phyloP scores from a whole-genome alignment of 2,329 filamentous ascomycete genomes.

The Aphanoascus verrucosus region DNA sequence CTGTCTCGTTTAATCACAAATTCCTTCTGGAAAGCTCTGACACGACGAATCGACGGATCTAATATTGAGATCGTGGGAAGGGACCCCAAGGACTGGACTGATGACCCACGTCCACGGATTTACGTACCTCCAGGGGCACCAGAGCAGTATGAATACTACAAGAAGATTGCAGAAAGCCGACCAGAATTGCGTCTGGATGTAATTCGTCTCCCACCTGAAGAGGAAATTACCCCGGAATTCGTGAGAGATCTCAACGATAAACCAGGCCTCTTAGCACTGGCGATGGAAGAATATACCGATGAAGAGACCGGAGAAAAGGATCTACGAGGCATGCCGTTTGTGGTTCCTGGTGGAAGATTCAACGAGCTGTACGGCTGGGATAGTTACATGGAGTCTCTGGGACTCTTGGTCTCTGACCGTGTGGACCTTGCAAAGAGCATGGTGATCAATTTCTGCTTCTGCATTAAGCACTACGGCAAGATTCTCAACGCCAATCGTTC shows the following conservation, averaged over 20 bases:
- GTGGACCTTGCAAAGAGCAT: slow-evolving; percentile 84
- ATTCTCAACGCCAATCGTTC: slow-evolving; percentile 94
- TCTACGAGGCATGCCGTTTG: slow-evolving; percentile 74
- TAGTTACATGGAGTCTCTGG: slow-evolving; percentile 95
- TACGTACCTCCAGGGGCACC: slow-evolving; percentile 79
- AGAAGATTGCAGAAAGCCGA: slow-evolving; percentile 60
- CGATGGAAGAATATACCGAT: slow-evolving; percentile 66
- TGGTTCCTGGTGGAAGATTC: slow-evolving; percentile 95
- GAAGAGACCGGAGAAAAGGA: slow-evolving; percentile 58
- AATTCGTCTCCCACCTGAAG: slow-evolving; percentile 53
- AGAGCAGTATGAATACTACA: slow-evolving; percentile 85
- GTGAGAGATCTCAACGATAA: slow-evolving; percentile 75
- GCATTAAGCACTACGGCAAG: slow-evolving; percentile 96
- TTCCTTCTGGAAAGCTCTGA: slow-evolving; percentile 87
- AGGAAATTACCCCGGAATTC: slow-evolving; percentile 65
- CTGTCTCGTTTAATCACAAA: slow-evolving; percentile 76
- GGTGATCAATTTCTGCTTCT: slow-evolving; percentile 95
- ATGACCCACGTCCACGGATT: slow-evolving; percentile 77
- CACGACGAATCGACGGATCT: slow-evolving; percentile 77
- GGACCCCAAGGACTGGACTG: slow-evolving; percentile 94
- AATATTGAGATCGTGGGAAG: slow-evolving; percentile 67
- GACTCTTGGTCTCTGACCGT: slow-evolving; percentile 73
- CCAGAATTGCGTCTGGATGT: slow-evolving; percentile 86
- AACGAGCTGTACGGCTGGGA: slow-evolving; percentile 99
- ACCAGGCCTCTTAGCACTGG: slow-evolving; percentile 80